A percentile compares a stretch with the other conserved stretches of the same genome.
These are phyloP conservation scores for Phialemoniopsis sp. DNA, from an alignment of 2,329 filamentous ascomycete species.

Conservation along the genomic window DNA sequence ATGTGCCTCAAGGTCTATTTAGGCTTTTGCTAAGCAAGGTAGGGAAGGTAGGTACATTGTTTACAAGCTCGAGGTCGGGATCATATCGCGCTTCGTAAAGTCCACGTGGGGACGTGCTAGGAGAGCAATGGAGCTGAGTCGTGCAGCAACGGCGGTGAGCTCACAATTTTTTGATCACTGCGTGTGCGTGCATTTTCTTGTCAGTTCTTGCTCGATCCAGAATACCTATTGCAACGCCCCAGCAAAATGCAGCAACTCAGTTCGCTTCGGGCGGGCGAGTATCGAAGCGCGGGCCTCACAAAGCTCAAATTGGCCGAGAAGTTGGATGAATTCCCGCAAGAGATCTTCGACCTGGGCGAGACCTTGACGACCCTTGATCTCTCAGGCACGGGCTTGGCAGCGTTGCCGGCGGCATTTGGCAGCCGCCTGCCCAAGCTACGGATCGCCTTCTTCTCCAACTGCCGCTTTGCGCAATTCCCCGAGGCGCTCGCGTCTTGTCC, in stretches of 20 bases:
- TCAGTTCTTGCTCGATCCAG: too few species aligned
- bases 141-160: too few species aligned
- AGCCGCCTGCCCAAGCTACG: slow-evolving; percentile 34
- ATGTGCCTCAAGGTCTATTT: too few species aligned
- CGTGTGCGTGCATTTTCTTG: too few species aligned
- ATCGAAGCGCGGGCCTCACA: slow-evolving; percentile 17
- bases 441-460: slow-evolving; percentile 41
- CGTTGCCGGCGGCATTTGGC: slow-evolving; percentile 31
- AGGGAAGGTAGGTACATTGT: too few species aligned
- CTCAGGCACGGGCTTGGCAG: slow-evolving; percentile 37
- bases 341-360: slow-evolving; percentile 33
- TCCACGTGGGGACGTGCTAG: too few species aligned
- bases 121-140: too few species aligned
- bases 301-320: slow-evolving; percentile 28
- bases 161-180: too few species aligned
- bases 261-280: slow-evolving; percentile 23
- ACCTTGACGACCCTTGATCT: slow-evolving; percentile 42
- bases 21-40: too few species aligned
- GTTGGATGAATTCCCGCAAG: slow-evolving; percentile 28
- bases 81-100: too few species aligned
- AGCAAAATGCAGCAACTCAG: slow-evolving; percentile 24
- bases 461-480: slow-evolving; percentile 37
- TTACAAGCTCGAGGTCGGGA: too few species aligned
- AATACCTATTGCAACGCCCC: too few species aligned
- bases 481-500: slow-evolving; percentile 33